These are phyloP conservation scores for Endogone sp. DNA, from an alignment of 192 early-diverging fungal species.

Conservation along the genomic window DNA sequence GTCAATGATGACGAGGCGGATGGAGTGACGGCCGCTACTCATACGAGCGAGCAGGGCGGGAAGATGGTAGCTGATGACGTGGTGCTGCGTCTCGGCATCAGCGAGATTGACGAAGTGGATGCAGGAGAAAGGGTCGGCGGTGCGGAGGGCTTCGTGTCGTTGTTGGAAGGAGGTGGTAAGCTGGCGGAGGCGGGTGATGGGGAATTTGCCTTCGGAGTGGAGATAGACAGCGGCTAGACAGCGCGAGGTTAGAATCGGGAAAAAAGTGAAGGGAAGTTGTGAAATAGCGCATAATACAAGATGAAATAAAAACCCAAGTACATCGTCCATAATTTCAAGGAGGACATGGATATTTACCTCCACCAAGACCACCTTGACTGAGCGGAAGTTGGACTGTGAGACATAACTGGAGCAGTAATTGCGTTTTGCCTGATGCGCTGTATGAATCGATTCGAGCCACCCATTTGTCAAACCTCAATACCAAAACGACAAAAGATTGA, in stretches of 20 bases:
- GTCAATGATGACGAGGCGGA: slow-evolving; percentile 81
- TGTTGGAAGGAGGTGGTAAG: slow-evolving; percentile 31
- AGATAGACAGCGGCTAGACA: slow-evolving; percentile 54
- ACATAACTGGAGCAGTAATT: slow-evolving; percentile 79
- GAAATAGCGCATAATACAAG: too few relatives aligned
- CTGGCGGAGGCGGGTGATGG: slow-evolving; percentile 50
- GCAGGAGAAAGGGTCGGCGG: slow-evolving; percentile 26
- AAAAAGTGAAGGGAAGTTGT: too few relatives aligned
- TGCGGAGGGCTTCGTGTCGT: slow-evolving; percentile 19
- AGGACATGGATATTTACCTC: slow-evolving; percentile 31
- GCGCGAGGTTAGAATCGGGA: too few relatives aligned
- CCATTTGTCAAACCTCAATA: too few relatives aligned
- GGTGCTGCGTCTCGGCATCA: slow-evolving; percentile 66
- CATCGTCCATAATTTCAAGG: too few relatives aligned
- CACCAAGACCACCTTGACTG: slow-evolving; percentile 50
- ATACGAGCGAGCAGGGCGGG: slow-evolving; percentile 47
- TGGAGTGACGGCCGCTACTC: slow-evolving; percentile 13
- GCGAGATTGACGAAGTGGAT: slow-evolving; percentile 68
- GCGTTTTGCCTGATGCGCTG: slow-evolving; percentile 83
- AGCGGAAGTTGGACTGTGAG: slow-evolving; percentile 62
- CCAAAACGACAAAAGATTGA: neutral
- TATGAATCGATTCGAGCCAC: neutral
- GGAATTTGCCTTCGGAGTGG: slow-evolving; percentile 69
- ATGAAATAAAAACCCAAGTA: slow-evolving; percentile 3
- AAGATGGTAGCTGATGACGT: slow-evolving; percentile 71